Evolutionary conservation across 1,284 basidiomycete genomes (phyloP).

Genomic region (Puccinia coronata): DNA sequence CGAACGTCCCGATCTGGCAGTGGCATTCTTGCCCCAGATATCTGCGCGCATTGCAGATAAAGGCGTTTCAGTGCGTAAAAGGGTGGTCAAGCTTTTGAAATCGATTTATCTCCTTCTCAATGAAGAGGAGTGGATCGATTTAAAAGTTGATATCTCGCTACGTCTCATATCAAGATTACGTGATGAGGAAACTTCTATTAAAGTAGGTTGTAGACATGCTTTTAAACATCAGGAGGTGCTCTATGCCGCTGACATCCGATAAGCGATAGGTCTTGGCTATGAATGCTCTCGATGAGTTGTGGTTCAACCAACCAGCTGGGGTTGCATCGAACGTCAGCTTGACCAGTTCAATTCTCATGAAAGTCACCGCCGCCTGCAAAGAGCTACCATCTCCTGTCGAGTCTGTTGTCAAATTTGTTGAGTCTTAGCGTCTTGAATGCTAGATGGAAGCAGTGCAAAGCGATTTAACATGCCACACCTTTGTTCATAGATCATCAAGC

Average conservation of each 20-base stretch:
- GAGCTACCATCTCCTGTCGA: constrained; percentile 44
- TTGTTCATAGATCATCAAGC: constrained; percentile 30
- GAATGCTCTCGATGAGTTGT: constrained; percentile 82
- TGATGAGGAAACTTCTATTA: constrained; percentile 90
- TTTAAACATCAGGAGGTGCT: background rate
- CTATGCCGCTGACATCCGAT: background rate
- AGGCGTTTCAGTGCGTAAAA: constrained; percentile 85
- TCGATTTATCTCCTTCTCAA: constrained; percentile 71
- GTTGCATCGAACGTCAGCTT: constrained; percentile 15
- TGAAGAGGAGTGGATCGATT: constrained; percentile 62
- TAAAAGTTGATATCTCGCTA: constrained; percentile 76
- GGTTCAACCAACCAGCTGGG: constrained; percentile 65
- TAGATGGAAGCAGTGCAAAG: background rate
- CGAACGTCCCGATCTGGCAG: constrained; percentile 77
- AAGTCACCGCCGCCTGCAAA: constrained; percentile 30
- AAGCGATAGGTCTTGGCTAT: constrained; percentile 73
- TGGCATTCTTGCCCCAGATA: constrained; percentile 81
- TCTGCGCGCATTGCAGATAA: constrained; percentile 86
- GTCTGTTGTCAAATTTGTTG: constrained; percentile 47
- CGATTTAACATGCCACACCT: background rate
- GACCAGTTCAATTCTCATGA: constrained; percentile 37
- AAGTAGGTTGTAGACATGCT: constrained; percentile 59
- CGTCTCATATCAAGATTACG: constrained; percentile 79
- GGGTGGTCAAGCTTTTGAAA: constrained; percentile 89
- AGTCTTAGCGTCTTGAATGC: background rate